Conservation (phyloP, 148 eudicot genomes). For the Camellia lanceoleosa region DNA sequence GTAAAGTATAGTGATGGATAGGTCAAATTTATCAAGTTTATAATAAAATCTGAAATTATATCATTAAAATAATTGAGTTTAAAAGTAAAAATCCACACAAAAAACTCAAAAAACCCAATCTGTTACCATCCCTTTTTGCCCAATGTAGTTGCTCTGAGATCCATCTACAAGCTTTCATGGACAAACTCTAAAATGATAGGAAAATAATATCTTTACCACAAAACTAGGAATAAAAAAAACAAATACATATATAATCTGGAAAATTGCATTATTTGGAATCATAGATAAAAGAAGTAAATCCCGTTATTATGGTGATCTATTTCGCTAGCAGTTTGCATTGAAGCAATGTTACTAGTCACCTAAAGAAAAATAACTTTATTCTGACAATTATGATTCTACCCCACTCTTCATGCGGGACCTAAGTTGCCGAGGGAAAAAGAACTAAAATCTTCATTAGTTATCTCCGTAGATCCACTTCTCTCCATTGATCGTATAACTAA, state of each 20-base stretch:
- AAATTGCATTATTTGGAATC: background rate
- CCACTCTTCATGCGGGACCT: slow-evolving; percentile 1
- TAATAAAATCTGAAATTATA: too few species aligned
- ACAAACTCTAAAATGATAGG: too few species aligned
- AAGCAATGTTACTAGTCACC: background rate
- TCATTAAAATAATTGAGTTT: too few species aligned
- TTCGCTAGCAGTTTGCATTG: slow-evolving; percentile 8
- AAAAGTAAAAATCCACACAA: too few species aligned
- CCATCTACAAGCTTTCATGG: too few species aligned
- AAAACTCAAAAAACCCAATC: too few species aligned
- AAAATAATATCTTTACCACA: background rate
- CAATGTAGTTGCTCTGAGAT: too few species aligned
- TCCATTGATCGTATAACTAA: slow-evolving; percentile 63
- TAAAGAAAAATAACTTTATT: slow-evolving; percentile 6
- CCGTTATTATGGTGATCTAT: background rate
- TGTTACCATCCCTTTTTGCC: too few species aligned
- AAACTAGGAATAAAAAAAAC: background rate
- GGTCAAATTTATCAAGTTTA: too few species aligned
- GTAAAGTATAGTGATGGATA: too few species aligned
- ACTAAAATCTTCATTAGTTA: slow-evolving; percentile 40
- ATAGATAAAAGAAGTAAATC: background rate
- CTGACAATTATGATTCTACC: background rate
- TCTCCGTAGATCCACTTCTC: slow-evolving; percentile 91
- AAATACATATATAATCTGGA: background rate
- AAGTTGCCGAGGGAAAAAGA: background rate